A percentile compares a stretch with the other conserved stretches of the same genome.
phyloP scores from a whole-genome alignment of 345 rosid species.

The Draba incana region DNA sequence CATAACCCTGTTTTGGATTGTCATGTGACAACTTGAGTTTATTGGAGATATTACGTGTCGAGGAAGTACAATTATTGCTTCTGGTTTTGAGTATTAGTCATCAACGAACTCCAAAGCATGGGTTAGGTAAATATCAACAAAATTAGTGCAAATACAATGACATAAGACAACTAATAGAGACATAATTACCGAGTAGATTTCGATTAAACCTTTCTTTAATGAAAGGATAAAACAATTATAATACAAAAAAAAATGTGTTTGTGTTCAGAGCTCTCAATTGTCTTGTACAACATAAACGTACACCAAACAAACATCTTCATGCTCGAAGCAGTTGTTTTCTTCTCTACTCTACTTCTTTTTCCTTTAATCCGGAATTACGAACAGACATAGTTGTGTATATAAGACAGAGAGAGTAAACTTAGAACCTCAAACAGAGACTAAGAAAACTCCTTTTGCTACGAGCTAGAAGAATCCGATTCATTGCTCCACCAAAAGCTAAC shows the following conservation, averaged over 20 bases:
- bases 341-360: slow-evolving; percentile 24
- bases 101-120: slow-evolving; percentile 17
- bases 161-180: background rate
- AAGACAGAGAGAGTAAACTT: slow-evolving; percentile 11
- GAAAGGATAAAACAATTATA: slow-evolving; percentile 13
- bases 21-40: slow-evolving; percentile 1
- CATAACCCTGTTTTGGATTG: background rate
- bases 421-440: slow-evolving; percentile 23
- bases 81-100: slow-evolving; percentile 11
- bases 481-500: slow-evolving; percentile 97
- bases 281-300: slow-evolving; percentile 29
- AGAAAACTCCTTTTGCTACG: slow-evolving; percentile 15
- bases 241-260: slow-evolving; percentile 15
- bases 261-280: slow-evolving; percentile 17
- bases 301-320: slow-evolving; percentile 31
- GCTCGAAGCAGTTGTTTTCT: slow-evolving; percentile 22
- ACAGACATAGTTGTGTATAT: slow-evolving; percentile 6
- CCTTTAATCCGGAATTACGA: background rate
- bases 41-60: slow-evolving; percentile 9
- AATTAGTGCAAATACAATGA: background rate
- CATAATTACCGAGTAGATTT: background rate
- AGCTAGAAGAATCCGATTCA: slow-evolving; percentile 37
- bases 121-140: slow-evolving; percentile 13
- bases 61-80: slow-evolving; percentile 11
- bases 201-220: slow-evolving; percentile 8